Base-by-base conservation (phyloP, 805 yeast species). In the Grigorovia yakushimaensis region DNA sequence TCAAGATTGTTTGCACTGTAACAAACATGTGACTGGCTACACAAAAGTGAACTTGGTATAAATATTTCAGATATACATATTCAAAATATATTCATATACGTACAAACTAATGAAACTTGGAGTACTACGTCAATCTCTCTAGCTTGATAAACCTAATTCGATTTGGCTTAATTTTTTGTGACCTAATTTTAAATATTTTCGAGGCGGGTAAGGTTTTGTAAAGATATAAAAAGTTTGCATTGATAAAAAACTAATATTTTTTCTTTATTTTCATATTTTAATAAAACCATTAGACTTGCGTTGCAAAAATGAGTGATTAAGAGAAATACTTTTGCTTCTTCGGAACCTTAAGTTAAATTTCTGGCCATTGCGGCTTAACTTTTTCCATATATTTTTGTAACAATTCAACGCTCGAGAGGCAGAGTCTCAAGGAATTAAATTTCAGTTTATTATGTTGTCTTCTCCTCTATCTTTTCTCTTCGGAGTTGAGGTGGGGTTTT, bases 1-100 rank as follows among this genome's bases (percentile, higher is more conserved):
- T 58, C 77, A 76, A 48, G 82, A 82, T 0, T 89, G 97, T 64
- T 91, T 88, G 0, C 84, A 95, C 58, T 89, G 97, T 58, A 74
- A 95, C 33, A 68, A 80, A 27, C 73, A 74, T 23, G 95, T 89
- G 2, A 80, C 80, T n/a, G 75, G 73, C 1, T 72, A 65, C 52
- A 70, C 73, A 46, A 72, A 69, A 46, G 55, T 72, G 2, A 57
- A 64, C 45, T 49, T 54, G 24, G 64, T 59, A n/a, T 60, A 47
- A 41, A 38, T 23, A 39, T 33, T 24, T 21, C n/a, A 19, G 9
- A 10, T 35, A 41, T 20, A 35, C 18, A 4, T 17, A 23, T 23
- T 23, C 6, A 33, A 45, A 19, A 33, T 2, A 39, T 22, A 35
- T 19, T 13, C 43, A 19, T 42, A 18, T 17, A 43, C n/a, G n/a